Evolutionary conservation across 495 filamentous ascomycete species (phyloP).

Genomic region (Daldinia childiae): DNA sequence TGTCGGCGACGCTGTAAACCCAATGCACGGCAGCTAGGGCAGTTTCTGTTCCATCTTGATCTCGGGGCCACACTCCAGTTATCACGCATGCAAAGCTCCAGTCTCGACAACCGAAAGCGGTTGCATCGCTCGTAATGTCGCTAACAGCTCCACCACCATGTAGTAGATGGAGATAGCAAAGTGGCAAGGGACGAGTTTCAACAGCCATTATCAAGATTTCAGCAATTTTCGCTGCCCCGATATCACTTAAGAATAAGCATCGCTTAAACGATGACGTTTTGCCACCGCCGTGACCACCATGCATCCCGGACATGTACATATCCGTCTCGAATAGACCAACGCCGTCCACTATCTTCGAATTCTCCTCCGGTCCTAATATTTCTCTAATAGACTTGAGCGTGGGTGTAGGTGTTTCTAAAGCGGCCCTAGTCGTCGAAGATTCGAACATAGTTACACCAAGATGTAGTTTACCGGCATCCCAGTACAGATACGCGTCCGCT

Average conservation of each 20-base stretch:
- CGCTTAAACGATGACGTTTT: constrained; percentile 74
- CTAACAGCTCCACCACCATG: constrained; percentile 66
- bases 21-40: constrained; percentile 58
- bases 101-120: constrained; percentile 70
- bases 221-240: constrained; percentile 54
- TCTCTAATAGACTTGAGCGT: constrained; percentile 21
- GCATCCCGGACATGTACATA: constrained; percentile 70
- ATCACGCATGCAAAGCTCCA: constrained; percentile 73
- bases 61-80: constrained; percentile 69
- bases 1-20: constrained; percentile 64
- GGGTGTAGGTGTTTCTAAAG: constrained; percentile 31
- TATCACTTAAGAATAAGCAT: constrained; percentile 67
- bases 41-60: constrained; percentile 61
- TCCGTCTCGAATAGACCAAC: constrained; percentile 66
- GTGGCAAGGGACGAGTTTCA: constrained; percentile 60
- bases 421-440: constrained; percentile 46
- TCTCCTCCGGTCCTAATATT: constrained; percentile 53
- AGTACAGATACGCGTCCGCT: constrained; percentile 68
- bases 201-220: constrained; percentile 58
- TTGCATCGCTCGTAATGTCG: constrained; percentile 58
- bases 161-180: constrained; percentile 71
- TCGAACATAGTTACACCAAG: constrained; percentile 67
- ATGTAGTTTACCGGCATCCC: constrained; percentile 56
- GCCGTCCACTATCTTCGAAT: constrained; percentile 54
- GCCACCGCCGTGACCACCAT: constrained; percentile 65